phyloP scores from a whole-genome alignment of 2,329 filamentous ascomycete species.

The Xylaria arbuscula region DNA sequence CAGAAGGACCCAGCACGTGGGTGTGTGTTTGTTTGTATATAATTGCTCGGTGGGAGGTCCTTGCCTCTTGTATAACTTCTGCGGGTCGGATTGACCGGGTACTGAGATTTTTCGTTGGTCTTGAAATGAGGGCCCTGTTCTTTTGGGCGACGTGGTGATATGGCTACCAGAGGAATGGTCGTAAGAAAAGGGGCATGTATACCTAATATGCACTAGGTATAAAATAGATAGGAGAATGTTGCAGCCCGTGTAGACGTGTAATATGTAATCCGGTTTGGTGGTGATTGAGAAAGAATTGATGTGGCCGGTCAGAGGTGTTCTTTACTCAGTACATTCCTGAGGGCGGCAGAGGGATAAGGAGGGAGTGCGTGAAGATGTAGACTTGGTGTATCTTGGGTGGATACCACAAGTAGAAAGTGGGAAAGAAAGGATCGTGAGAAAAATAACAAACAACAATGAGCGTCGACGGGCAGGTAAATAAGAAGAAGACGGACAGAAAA shows the following conservation, averaged over 20 bases:
- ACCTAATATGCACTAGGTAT: not conserved
- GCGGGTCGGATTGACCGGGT: not conserved
- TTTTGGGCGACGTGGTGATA: slow-evolving; percentile 11
- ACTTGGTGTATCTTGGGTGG: not conserved
- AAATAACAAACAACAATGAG: not conserved
- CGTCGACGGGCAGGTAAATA: slow-evolving; percentile 1
- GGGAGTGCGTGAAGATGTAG: slow-evolving; percentile 4
- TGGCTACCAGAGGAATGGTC: slow-evolving; percentile 8
- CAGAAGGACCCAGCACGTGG: not conserved
- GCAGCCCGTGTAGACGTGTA: not conserved
- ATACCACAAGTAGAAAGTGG: slow-evolving; percentile 16
- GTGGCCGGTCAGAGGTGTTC: slow-evolving; percentile 9
- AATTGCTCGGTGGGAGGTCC: not conserved
- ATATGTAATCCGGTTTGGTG: slow-evolving; percentile 7
- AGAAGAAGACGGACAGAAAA: not conserved
- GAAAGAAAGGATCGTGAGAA: not conserved
- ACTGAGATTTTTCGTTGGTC: slow-evolving; percentile 5
- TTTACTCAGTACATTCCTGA: slow-evolving; percentile 24
- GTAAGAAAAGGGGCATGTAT: slow-evolving; percentile 1
- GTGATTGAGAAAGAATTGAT: not conserved
- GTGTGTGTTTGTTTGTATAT: not conserved
- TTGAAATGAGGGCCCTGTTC: slow-evolving; percentile 7
- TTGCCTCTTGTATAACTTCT: slow-evolving; percentile 18
- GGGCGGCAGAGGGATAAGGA: too few relatives aligned
- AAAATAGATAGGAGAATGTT: not conserved